phyloP scores from a whole-genome alignment of 2,329 filamentous ascomycete species.

The Fonsecaea erecta region DNA sequence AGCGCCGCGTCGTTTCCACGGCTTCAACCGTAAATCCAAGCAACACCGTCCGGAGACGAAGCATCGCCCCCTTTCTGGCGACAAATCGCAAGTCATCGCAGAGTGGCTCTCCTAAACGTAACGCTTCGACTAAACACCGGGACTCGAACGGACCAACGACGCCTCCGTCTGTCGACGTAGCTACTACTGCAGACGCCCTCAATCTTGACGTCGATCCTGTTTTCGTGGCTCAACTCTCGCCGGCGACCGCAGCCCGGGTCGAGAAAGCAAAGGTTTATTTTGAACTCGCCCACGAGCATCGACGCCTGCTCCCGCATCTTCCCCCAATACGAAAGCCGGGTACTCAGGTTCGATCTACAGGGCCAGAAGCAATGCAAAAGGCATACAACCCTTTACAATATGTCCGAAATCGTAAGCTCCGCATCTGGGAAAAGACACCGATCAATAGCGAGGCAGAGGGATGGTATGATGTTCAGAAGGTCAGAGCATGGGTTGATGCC shows the following conservation, averaged over 20 bases:
- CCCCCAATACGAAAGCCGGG: constrained; percentile 64
- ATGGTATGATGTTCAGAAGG: constrained; percentile 73
- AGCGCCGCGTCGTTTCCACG: constrained; percentile 30
- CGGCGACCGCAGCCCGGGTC: constrained; percentile 78
- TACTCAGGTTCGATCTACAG: constrained; percentile 25
- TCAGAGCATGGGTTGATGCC: constrained; percentile 76
- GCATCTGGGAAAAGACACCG: constrained; percentile 74
- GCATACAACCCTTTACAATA: constrained; percentile 90
- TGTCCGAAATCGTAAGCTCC: constrained; percentile 84
- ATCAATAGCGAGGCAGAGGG: constrained; percentile 77
- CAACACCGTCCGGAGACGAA: constrained; percentile 22
- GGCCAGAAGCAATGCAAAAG: constrained; percentile 52
- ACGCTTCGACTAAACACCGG: constrained; percentile 40
- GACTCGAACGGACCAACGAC: constrained; percentile 30
- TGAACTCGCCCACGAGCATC: constrained; percentile 83
- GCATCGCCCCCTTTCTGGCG: constrained; percentile 31
- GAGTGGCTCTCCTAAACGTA: constrained; percentile 31
- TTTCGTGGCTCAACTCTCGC: constrained; percentile 64
- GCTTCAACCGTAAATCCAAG: constrained; percentile 24
- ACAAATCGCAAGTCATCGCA: constrained; percentile 28
- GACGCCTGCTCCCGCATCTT: constrained; percentile 76
- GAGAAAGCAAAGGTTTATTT: constrained; percentile 84
- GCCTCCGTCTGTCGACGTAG: constrained; percentile 24
- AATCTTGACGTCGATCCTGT: constrained; percentile 42
- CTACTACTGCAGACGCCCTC: constrained; percentile 35